Evolutionary conservation across 2,329 filamentous ascomycete genomes (phyloP), one percentile per base, ranked within the genome.

Genomic region (Trichoderma harzianum): DNA sequence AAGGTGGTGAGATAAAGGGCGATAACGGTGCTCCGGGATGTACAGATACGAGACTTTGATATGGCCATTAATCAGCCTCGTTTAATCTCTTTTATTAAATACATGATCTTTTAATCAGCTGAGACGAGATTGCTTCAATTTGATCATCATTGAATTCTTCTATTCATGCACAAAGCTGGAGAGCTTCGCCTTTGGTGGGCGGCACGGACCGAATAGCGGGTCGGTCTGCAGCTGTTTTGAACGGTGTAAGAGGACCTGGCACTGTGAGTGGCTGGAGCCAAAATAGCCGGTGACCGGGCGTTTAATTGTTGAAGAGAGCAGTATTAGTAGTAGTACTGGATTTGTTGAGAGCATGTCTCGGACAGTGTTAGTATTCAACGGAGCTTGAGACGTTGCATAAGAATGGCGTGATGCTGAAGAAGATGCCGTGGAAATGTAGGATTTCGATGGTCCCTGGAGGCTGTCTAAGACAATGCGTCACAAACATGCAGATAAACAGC

Each of bases 171-270:
- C 8, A 2, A 24, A 53, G 47, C 47, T 24, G n/a, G 21, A 24
- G 47, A 24, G 47, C 47, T 53, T 53, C 47, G 21, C 43, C 43
- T 53, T 53, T 60, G 55, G 53, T 60, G 32, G 34, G 65, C 65
- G 68, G 68, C 61, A 64, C 68, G 68, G 68, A 43, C 68, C 68
- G 68, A 57, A 34, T 58, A 47, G 68, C 68, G 61, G 68, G 61
- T 70, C 68, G 34, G 61, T 70, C 68, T 64, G 68, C 32, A 30
- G 32, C 62, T 34, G 30, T 36, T 24, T 12, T 43, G n/a, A 12
- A 51, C n/a, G 5, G 39, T 39, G 30, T 24, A 24, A 36, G 58
- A 24, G 3, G 32, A 24, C 26, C 36, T 62, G 60, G 24, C 58
- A 24, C 58, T 34, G 26, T 10, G 43, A 53, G 62, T 32, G 62